These are phyloP conservation scores for Abelmoschus esculentus DNA, from an alignment of 345 rosid genomes.

Conservation along the genomic window DNA sequence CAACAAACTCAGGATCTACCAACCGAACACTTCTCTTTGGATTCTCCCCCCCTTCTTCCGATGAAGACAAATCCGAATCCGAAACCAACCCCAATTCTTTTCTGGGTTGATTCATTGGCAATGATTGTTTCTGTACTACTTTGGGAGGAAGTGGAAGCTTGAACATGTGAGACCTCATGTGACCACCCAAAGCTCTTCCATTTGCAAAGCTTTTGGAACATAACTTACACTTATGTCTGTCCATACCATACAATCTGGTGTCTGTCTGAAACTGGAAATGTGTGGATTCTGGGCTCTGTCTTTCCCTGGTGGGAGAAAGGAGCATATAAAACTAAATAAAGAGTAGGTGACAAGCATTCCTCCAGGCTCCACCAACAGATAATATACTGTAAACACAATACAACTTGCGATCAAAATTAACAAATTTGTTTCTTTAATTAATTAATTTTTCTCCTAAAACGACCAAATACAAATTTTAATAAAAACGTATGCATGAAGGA, in stretches of 20 bases:
- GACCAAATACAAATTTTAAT: slow-evolving; percentile 10
- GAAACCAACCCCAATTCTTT: slow-evolving; percentile 27
- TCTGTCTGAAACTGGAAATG: neutral
- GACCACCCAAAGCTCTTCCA: slow-evolving; percentile 77
- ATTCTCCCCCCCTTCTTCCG: slow-evolving; percentile 26
- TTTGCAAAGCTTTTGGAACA: slow-evolving; percentile 61
- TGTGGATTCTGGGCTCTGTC: slow-evolving; percentile 17
- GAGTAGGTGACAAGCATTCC: slow-evolving; percentile 67
- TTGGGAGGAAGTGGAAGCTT: slow-evolving; percentile 37
- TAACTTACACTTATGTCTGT: slow-evolving; percentile 61
- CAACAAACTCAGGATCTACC: slow-evolving; percentile 59
- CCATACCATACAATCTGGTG: slow-evolving; percentile 31
- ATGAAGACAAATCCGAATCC: slow-evolving; percentile 22
- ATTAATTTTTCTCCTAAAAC: slow-evolving; percentile 27
- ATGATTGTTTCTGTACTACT: neutral
- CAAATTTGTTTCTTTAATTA: neutral
- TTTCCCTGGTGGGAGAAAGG: slow-evolving; percentile 12
- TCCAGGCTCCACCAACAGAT: slow-evolving; percentile 35
- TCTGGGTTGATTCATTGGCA: slow-evolving; percentile 28
- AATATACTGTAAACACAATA: no score
- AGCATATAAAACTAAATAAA: slow-evolving; percentile 37
- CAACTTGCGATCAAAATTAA: neutral
- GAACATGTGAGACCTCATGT: slow-evolving; percentile 77
- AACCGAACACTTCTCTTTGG: slow-evolving; percentile 44
- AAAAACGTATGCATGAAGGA: slow-evolving; percentile 36